A percentile compares a stretch with the other conserved stretches of the same genome.
phyloP scores from a whole-genome alignment of 306 rosid species.

The Trifolium subterraneum region DNA sequence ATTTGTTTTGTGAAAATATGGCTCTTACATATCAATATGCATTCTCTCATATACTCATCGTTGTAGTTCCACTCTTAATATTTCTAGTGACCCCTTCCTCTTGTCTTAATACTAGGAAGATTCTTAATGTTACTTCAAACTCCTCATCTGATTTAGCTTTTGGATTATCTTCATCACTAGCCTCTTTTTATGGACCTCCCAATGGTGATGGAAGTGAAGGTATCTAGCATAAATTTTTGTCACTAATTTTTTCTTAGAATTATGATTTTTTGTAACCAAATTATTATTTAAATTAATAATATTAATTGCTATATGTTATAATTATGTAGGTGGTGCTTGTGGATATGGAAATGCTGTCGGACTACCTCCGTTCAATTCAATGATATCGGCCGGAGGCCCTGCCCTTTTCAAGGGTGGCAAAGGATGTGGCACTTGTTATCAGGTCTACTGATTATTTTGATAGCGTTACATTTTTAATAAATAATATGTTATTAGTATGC shows the following conservation, averaged over 20 bases:
- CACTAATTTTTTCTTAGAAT: neutral
- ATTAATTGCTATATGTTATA: neutral
- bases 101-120: conserved; percentile 51
- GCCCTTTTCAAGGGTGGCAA: conserved; percentile 57
- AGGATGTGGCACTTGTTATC: conserved; percentile 48
- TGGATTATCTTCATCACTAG: neutral
- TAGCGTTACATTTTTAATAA: too few species aligned
- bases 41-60: neutral
- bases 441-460: neutral
- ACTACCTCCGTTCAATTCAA: conserved; percentile 12
- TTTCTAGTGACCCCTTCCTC: conserved; percentile 47
- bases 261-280: neutral
- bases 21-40: conserved; percentile 29
- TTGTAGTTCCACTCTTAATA: conserved; percentile 21
- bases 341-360: conserved; percentile 65
- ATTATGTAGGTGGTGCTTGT: conserved; percentile 70
- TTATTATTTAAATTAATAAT: too few species aligned
- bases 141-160: neutral
- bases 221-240: neutral
- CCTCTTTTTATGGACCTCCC: neutral
- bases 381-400: conserved; percentile 67
- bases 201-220: conserved; percentile 2
- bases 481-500: too few species aligned
- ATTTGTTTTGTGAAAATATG: conserved; percentile 31
- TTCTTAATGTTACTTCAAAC: conserved; percentile 44